Evolutionary conservation across 805 yeast genomes (phyloP).

Genomic region (Wickerhamomyces queroliae): DNA sequence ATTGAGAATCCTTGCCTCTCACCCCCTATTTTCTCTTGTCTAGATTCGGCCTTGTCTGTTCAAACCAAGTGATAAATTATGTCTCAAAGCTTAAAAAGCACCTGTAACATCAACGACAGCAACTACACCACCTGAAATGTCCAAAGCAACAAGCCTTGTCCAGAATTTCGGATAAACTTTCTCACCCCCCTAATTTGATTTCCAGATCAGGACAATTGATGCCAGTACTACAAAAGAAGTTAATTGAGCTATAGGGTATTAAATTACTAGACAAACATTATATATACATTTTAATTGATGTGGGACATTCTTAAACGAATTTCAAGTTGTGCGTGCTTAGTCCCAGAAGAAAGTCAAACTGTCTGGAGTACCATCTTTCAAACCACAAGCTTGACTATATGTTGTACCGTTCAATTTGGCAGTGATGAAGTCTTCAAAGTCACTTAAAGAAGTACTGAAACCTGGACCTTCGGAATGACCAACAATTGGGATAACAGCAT

Average conservation of each 20-base stretch:
- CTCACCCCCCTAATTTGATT: too few species aligned
- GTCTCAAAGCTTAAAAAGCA: background rate
- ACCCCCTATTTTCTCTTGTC: too few species aligned
- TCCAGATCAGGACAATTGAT: too few species aligned
- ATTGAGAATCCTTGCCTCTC: too few species aligned
- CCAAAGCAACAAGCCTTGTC: too few species aligned
- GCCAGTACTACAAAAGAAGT: background rate
- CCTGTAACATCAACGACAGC: background rate
- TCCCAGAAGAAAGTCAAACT: slow-evolving; percentile 27
- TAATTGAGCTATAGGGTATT: too few species aligned
- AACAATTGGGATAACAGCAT: slow-evolving; percentile 42
- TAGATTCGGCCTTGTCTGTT: too few species aligned
- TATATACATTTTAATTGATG: too few species aligned
- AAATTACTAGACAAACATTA: too few species aligned
- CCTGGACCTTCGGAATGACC: slow-evolving; percentile 43
- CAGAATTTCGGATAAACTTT: background rate
- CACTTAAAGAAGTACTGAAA: slow-evolving; percentile 29
- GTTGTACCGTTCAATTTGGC: slow-evolving; percentile 9
- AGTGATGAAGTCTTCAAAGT: slow-evolving; percentile 16
- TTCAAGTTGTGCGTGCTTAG: background rate
- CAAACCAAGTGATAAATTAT: too few species aligned
- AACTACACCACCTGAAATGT: background rate
- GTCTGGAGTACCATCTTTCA: slow-evolving; percentile 5
- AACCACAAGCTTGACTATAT: slow-evolving; percentile 13
- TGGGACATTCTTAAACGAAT: too few species aligned